Percentiles rank a stretch among this genome's conserved stretches.
Evolutionary conservation across 2,329 filamentous ascomycete species (phyloP).

Genomic region (Scolecobasidium constrictum): DNA sequence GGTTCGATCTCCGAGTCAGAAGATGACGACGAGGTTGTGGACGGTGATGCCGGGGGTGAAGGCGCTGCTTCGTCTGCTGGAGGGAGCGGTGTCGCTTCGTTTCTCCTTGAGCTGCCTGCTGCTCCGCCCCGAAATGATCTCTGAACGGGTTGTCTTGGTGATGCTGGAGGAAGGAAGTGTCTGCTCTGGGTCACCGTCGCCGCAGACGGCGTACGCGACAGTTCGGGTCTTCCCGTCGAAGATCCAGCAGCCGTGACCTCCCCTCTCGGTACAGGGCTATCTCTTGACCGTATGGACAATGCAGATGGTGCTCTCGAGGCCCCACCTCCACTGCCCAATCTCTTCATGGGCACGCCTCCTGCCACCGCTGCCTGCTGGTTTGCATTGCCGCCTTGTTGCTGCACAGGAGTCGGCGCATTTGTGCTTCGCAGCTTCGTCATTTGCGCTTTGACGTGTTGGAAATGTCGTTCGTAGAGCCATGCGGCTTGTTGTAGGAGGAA

Average conservation of each 20-base stretch:
- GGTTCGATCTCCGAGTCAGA: constrained; percentile 22
- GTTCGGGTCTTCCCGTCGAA: constrained; percentile 16
- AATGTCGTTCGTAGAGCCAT: constrained; percentile 84
- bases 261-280: constrained; percentile 41
- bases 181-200: constrained; percentile 14
- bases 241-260: constrained; percentile 36
- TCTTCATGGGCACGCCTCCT: constrained; percentile 37
- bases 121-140: constrained; percentile 18
- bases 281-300: constrained; percentile 44
- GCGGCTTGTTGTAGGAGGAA: constrained; percentile 90
- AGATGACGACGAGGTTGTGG: constrained; percentile 17
- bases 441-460: constrained; percentile 81
- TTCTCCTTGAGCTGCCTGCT: constrained; percentile 14
- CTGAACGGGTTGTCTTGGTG: constrained; percentile 17
- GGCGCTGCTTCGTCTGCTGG: constrained; percentile 4
- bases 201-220: constrained; percentile 38
- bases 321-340: constrained; percentile 38
- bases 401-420: constrained; percentile 47
- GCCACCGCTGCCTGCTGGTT: constrained; percentile 7
- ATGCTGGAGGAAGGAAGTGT: constrained; percentile 9
- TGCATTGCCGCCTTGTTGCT: constrained; percentile 28
- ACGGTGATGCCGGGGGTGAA: constrained; percentile 13
- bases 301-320: constrained; percentile 39
- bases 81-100: constrained; percentile 1
- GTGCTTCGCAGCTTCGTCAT: constrained; percentile 65